Percentiles rank a stretch among this genome's conserved stretches.
Conservation (phyloP, 345 rosid species). For the Salix viminalis region DNA sequence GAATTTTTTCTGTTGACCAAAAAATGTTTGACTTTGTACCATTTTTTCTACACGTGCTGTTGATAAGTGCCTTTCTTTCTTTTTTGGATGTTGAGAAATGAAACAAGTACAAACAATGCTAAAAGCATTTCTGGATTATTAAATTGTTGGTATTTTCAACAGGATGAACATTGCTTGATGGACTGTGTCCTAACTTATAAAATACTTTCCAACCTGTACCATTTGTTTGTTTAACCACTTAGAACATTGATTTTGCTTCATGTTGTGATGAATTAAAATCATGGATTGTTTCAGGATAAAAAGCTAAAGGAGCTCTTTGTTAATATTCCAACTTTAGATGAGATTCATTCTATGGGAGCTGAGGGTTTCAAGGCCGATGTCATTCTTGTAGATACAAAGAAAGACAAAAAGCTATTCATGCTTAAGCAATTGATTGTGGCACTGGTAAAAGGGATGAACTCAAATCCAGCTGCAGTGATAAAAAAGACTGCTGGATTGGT, state of each 20-base stretch:
- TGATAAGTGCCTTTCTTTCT: too few relatives aligned
- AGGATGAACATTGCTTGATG: neutral
- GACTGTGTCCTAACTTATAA: neutral
- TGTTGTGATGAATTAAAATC: constrained; percentile 3
- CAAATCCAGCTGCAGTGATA: constrained; percentile 80
- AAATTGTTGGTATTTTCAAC: constrained; percentile 2
- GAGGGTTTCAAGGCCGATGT: constrained; percentile 73
- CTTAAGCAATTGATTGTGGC: constrained; percentile 72
- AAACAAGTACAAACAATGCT: neutral
- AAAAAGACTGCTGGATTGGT: constrained; percentile 97
- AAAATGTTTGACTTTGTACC: too few relatives aligned
- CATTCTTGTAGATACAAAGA: constrained; percentile 77
- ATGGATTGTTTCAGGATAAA: constrained; percentile 54
- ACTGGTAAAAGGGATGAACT: constrained; percentile 75
- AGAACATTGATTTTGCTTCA: neutral
- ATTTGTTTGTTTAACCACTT: neutral
- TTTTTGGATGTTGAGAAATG: too few relatives aligned
- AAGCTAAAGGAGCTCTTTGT: constrained; percentile 70
- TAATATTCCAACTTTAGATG: constrained; percentile 74
- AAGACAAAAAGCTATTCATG: constrained; percentile 85
- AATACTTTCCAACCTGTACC: neutral
- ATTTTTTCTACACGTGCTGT: too few relatives aligned
- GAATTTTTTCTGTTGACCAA: too few relatives aligned
- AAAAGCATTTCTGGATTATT: neutral
- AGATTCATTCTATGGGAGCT: constrained; percentile 72